Percentiles rank a stretch among this genome's conserved stretches.
Evolutionary conservation across 2,329 filamentous ascomycete genomes (phyloP).

Genomic region (Fusarium palustre): DNA sequence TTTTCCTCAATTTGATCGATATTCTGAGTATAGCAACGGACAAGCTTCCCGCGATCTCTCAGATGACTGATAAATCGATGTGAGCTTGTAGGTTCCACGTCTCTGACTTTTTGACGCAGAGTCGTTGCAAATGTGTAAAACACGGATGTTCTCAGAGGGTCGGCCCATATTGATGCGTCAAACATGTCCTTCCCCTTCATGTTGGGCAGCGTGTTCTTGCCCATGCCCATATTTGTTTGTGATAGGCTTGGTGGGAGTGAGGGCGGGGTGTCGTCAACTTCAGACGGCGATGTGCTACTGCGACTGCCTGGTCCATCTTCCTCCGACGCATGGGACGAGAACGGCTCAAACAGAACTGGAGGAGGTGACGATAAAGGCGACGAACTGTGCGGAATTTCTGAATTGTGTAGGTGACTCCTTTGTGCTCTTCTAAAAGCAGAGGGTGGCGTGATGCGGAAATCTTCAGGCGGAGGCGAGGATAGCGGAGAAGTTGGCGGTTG

Average conservation of each 20-base stretch:
- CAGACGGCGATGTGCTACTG: constrained; percentile 57
- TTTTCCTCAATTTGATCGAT: constrained; percentile 80
- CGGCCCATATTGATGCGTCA: constrained; percentile 76
- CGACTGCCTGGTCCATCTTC: constrained; percentile 52
- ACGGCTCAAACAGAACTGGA: constrained; percentile 64
- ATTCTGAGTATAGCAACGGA: constrained; percentile 80
- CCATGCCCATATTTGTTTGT: constrained; percentile 50
- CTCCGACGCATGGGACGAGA: constrained; percentile 54
- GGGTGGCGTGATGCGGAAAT: constrained; percentile 45
- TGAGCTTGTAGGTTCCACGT: constrained; percentile 72
- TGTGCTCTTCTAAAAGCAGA: constrained; percentile 42
- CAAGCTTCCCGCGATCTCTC: constrained; percentile 74
- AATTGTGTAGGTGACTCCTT: constrained; percentile 40
- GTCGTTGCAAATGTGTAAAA: constrained; percentile 80
- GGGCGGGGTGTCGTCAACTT: constrained; percentile 59
- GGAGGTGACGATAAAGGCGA: constrained; percentile 70
- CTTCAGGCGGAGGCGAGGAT: constrained; percentile 54
- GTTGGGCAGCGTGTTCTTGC: constrained; percentile 61
- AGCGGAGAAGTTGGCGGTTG: constrained; percentile 52
- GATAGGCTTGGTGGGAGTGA: constrained; percentile 56
- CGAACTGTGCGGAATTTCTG: constrained; percentile 54
- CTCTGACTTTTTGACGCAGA: constrained; percentile 71
- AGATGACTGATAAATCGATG: constrained; percentile 77
- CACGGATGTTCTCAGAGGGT: constrained; percentile 74
- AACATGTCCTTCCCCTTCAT: constrained; percentile 79